Base-by-base conservation (phyloP, 108 stramenopile species). In the Cyclotella choctawhatcheeana region DNA sequence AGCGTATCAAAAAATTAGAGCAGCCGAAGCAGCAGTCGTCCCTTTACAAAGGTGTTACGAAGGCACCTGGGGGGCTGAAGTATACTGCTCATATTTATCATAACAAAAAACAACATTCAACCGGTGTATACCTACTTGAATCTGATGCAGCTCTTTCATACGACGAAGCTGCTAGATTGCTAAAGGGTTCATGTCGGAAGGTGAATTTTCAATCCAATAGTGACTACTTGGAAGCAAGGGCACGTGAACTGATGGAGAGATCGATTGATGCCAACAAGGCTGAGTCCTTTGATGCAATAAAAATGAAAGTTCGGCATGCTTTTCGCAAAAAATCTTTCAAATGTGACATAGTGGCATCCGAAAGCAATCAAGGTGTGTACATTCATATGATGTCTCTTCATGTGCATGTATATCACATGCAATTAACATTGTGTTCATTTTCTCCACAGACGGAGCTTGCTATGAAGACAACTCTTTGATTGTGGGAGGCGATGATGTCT, bases 141-240 rank as follows among this genome's bases (percentile, higher is more conserved):
- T 1, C 56, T 18, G 29, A 26, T 58, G 56, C 56, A 8, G 56
- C 56, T 8, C 30, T 58, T 31, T 26, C 56, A 1, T 58, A 58
- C 33, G 56, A 58, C 18, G 56, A 58, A 30, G 30, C 56, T 16
- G 33, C 29, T 1, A 58, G 33, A 58, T 20, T 30, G 14, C 21
- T 66, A 6, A 40, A 40, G 37, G 37, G 37, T 40, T 12, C 37
- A 10, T 40, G 8, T 40, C 12, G 37, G 37, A 40, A 40, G 37
- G 12, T 40, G 8, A 40, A 40, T 12, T 40, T 40, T 40, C 8
- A 40, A 40, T 40, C 37, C 6, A 6, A 40, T 10, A 40, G 37
- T 40, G 37, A 40, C 12, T 12, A 40, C 37, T 12, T 40, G 8
- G 12, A 40, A 40, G 6, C 37, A 6, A 40, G 37, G 37, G 12